Conservation (phyloP, 306 rosid species). For the Quercus robur region DNA sequence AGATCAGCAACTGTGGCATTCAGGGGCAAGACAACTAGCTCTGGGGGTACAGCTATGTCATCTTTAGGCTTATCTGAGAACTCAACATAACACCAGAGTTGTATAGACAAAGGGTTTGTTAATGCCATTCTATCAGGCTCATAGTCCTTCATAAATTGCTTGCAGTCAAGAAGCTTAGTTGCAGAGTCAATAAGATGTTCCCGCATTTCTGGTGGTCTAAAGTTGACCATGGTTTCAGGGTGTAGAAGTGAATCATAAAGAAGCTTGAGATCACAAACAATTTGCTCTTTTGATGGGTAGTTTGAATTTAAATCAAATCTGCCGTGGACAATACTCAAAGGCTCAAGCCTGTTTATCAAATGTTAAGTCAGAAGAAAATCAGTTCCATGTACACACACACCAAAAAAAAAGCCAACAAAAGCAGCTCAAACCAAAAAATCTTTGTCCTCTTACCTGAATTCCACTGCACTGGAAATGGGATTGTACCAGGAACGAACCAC, state of each 20-base stretch:
- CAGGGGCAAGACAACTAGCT: constrained; percentile 49
- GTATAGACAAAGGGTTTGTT: constrained; percentile 20
- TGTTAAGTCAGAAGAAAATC: neutral
- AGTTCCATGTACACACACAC: neutral
- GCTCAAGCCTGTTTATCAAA: constrained; percentile 42
- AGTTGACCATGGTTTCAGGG: constrained; percentile 48
- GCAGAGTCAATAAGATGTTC: constrained; percentile 49
- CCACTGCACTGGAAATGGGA: constrained; percentile 40
- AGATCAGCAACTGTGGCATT: constrained; percentile 58
- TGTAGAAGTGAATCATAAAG: constrained; percentile 50
- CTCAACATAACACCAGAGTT: constrained; percentile 62
- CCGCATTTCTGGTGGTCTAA: constrained; percentile 25
- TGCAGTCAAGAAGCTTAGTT: constrained; percentile 69
- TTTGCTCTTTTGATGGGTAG: constrained; percentile 44
- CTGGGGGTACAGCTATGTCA: constrained; percentile 54
- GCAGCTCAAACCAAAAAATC: neutral
- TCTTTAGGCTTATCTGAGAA: constrained; percentile 54
- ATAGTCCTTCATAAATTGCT: constrained; percentile 69
- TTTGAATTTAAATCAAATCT: constrained; percentile 15
- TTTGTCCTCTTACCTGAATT: constrained; percentile 44
- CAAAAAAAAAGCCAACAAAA: neutral
- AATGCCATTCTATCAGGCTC: constrained; percentile 11
- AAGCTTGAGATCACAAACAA: constrained; percentile 41
- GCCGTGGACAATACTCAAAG: constrained; percentile 6
- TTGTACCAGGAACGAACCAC: constrained; percentile 45